Conservation (phyloP, 2,329 filamentous ascomycete genomes). For the Colletotrichum lindemuthianum region DNA sequence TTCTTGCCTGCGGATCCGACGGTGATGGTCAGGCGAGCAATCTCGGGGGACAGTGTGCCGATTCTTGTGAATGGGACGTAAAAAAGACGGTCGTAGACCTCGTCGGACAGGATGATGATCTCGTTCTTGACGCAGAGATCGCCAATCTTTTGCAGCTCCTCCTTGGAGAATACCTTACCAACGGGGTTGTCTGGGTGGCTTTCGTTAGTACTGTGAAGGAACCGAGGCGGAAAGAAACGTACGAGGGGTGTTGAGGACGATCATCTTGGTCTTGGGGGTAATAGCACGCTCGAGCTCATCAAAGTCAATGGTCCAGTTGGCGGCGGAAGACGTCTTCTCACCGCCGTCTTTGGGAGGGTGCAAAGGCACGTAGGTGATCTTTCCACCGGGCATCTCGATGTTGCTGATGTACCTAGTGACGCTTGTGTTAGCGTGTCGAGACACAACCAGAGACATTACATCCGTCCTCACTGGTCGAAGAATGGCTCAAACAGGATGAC, state of each 20-base stretch:
- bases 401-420: slow-evolving; percentile 84
- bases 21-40: slow-evolving; percentile 87
- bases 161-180: slow-evolving; percentile 90
- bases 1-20: slow-evolving; percentile 98
- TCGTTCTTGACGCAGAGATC: slow-evolving; percentile 92
- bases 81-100: slow-evolving; percentile 94
- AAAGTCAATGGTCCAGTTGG: slow-evolving; percentile 90
- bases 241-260: slow-evolving; percentile 84
- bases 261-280: slow-evolving; percentile 92
- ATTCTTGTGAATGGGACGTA: slow-evolving; percentile 96
- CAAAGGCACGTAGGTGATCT: slow-evolving; percentile 94
- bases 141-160: slow-evolving; percentile 86
- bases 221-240: slow-evolving; percentile 34
- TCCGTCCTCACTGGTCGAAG: slow-evolving; percentile 81
- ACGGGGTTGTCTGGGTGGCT: slow-evolving; percentile 81
- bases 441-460: too few species aligned
- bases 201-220: slow-evolving; percentile 31
- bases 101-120: slow-evolving; percentile 91
- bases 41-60: slow-evolving; percentile 88
- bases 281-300: slow-evolving; percentile 83
- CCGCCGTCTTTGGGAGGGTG: slow-evolving; percentile 86
- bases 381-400: slow-evolving; percentile 97
- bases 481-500: slow-evolving; percentile 99
- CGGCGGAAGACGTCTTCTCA: slow-evolving; percentile 81
- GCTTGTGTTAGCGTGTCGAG: slow-evolving; percentile 10